Base-by-base conservation (phyloP, 768 basidiomycete genomes). In the Epithele typhae region DNA sequence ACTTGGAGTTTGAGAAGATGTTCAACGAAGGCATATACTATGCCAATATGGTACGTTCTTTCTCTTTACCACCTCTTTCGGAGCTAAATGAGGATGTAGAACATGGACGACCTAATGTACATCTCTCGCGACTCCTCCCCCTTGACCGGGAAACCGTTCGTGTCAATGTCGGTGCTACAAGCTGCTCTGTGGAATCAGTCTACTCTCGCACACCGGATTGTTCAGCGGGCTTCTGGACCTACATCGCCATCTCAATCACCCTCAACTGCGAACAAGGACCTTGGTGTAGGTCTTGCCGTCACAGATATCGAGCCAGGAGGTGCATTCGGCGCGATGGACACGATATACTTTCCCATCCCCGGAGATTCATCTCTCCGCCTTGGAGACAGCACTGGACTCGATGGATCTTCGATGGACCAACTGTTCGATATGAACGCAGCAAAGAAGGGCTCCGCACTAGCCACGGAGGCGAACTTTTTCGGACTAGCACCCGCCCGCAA, bases 11-110 rank as follows among this genome's bases (percentile, higher is more conserved):
- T 78, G 70, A 67, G 15, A 72, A 64, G 37, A 72, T 94, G 59
- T 95, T 97, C 59, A 66, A 73, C 34, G 67, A 78, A 21, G 87
- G 87, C 9, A 89, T 95, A 5, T 85, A 92, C 64, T 95, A 94
- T 61, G 68, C 76, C 4, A 90, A 93, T 59, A 87, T 95, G 87
- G 91, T 90, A 50, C 39, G 73, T 64, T 23, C n/a, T n/a, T n/a
- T n/a, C n/a, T n/a, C n/a, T n/a, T n/a, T n/a, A n/a, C n/a, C n/a
- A n/a, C n/a, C n/a, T n/a, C n/a, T n/a, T n/a, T n/a, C n/a, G n/a
- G n/a, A n/a, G n/a, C n/a, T n/a, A n/a, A n/a, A n/a, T n/a, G n/a
- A n/a, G n/a, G n/a, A n/a, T n/a, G n/a, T 57, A 93, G 92, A 68
- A 77, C 11, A 79, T 87, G 59, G 91, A 93, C 21, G 87, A 93